Evolutionary conservation across 1,139 yeast species (phyloP), one percentile per base, ranked within the genome.

Genomic region (Yamadazyma taylorii): DNA sequence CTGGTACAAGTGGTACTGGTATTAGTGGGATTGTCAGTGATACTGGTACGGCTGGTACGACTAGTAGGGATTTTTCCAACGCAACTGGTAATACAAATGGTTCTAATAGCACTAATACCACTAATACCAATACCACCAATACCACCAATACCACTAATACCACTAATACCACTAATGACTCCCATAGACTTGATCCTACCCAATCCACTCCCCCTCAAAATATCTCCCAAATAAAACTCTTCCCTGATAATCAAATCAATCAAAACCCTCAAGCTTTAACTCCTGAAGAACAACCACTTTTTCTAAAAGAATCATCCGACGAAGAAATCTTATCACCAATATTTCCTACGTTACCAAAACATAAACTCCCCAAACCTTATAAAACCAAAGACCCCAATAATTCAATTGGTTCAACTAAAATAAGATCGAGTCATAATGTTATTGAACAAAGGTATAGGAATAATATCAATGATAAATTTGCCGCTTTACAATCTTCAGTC

Each of bases 361-460:
- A 19, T 6, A 8, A 19, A 8, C 21, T 6, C 21, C 5, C 8
- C 21, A 19, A 19, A 14, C 10, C 16, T 25, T 4, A n/a, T 14
- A 25, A 13, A 5, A 10, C 22, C 5, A 11, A 19, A 4, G 8
- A 17, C 5, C 17, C 17, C 13, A 29, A 19, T 15, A 34, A 14
- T 24, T 11, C 22, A 3, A 24, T 33, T 16, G 34, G n/a, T n/a
- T n/a, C 46, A 32, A 52, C 60, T 7, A 43, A 38, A 29, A 51
- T 55, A 22, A 63, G 61, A 38, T 63, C 69, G 1, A 63, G 73
- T 5, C 76, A 70, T 52, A 70, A 69, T 41, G 63, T 70, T 4
- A 69, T 70, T 37, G 76, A 70, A 43, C 76, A 70, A 47, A 46
- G 76, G 37, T 69, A 69, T 51, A 51, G 76, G 39, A 69, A 70